Evolutionary conservation across 2,329 filamentous ascomycete species (phyloP).

Genomic region (Ophiostoma himal-ulmi): DNA sequence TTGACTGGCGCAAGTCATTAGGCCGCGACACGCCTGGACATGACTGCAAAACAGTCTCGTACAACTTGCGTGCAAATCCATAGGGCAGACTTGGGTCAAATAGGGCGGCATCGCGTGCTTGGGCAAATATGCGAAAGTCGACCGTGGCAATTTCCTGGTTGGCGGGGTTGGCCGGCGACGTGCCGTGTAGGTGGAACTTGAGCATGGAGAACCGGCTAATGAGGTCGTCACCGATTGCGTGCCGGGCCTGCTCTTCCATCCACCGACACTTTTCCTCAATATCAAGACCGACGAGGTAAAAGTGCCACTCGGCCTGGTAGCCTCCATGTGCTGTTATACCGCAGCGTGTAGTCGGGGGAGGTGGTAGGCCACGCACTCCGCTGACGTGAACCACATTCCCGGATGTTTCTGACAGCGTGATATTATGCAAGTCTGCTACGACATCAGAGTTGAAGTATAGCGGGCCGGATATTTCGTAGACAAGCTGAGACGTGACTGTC

Average conservation of each 20-base stretch:
- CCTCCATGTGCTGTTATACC: not conserved
- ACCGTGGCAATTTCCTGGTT: not conserved
- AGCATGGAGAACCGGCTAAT: not conserved
- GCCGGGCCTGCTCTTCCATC: not conserved
- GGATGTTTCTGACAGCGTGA: not conserved
- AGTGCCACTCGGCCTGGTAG: not conserved
- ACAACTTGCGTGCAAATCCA: constrained; percentile 23
- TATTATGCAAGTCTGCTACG: not conserved
- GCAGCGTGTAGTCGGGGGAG: not conserved
- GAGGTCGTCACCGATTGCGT: not conserved
- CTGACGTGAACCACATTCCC: not conserved
- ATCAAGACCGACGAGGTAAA: not conserved
- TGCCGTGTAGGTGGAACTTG: not conserved
- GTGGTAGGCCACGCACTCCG: not conserved
- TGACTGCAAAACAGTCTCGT: constrained; percentile 24
- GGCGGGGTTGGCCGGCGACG: not conserved
- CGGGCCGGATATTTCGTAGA: not conserved
- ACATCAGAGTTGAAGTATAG: not conserved
- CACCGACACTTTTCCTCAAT: not conserved
- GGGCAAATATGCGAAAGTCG: not conserved
- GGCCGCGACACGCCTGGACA: constrained; percentile 23
- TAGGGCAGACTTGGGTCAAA: constrained; percentile 23
- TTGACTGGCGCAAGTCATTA: constrained; percentile 20
- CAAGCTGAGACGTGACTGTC: not conserved
- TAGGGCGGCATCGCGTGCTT: not conserved